phyloP scores from a whole-genome alignment of 768 basidiomycete genomes.

The Mycena capillaripes region DNA sequence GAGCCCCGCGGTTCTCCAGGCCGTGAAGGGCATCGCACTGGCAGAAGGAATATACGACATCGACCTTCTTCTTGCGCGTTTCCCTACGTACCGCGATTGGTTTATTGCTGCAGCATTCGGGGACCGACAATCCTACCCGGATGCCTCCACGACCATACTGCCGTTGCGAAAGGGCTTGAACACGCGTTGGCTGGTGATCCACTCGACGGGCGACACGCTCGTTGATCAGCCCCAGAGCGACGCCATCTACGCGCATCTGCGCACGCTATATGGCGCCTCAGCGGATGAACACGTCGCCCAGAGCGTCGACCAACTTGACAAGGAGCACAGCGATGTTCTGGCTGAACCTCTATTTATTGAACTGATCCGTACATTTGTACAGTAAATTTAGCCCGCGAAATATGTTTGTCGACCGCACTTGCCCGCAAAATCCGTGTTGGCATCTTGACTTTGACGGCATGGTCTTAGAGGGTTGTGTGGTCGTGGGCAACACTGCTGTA shows the following conservation, averaged over 20 bases:
- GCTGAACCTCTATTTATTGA: slow-evolving; percentile 11
- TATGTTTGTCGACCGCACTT: not conserved
- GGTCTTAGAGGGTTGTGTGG: no score
- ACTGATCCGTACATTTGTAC: not conserved
- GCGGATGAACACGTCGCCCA: slow-evolving; percentile 39
- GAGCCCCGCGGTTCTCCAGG: slow-evolving; percentile 52
- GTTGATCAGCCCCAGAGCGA: slow-evolving; percentile 75
- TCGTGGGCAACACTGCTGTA: no score
- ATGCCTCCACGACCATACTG: slow-evolving; percentile 61
- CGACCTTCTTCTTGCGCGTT: slow-evolving; percentile 71
- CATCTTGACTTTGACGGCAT: not conserved
- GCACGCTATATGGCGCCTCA: slow-evolving; percentile 48
- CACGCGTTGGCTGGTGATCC: slow-evolving; percentile 79
- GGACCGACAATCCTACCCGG: slow-evolving; percentile 58
- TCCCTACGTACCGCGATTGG: slow-evolving; percentile 78
- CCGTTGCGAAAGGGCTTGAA: slow-evolving; percentile 51
- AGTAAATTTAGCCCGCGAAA: not conserved
- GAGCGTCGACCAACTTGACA: slow-evolving; percentile 57
- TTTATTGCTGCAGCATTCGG: slow-evolving; percentile 81
- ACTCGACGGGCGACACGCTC: slow-evolving; percentile 80
- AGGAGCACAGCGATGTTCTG: slow-evolving; percentile 71
- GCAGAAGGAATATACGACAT: slow-evolving; percentile 88
- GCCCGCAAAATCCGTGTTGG: not conserved
- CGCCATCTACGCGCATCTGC: slow-evolving; percentile 70
- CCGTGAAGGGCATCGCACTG: slow-evolving; percentile 68